Base-by-base conservation (phyloP, 129 eudicot genomes). In the Tanacetum coccineum region DNA sequence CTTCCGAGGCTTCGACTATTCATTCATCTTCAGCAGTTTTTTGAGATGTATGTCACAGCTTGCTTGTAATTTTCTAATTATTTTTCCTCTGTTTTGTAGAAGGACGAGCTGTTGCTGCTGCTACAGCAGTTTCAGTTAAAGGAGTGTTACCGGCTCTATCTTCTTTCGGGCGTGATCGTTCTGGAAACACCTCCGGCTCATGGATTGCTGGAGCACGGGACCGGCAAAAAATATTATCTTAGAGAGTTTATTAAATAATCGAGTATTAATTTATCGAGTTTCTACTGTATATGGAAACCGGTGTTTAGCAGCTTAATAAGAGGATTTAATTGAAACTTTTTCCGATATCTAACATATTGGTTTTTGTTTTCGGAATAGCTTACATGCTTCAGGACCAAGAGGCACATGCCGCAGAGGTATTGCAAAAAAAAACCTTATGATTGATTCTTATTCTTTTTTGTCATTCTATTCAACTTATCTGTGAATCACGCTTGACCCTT, bases 381-480 rank as follows among this genome's bases (percentile, higher is more conserved):
- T 86, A 87, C 82, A 86, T 89, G 95, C 87, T 94, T 71, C 90
- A 82, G 63, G 97, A 94, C 49, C 90, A 89, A 75, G 99, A 89
- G 77, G 99, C 90, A 55, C 75, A 81, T 71, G 99, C 99, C 42
- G 87, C 93, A 15, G 79, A 81, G 97, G 99, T 89, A 84, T 67
- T 42, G 44, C 11, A 49, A 13, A 4, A 30, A 28, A 28, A 3
- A 4, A 28, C 3, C 3, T n/a, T n/a, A n/a, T n/a, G 25, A 22
- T 22, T 0, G 6, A 6, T 6, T 0, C 40, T 32, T 32, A 8
- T 7, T 55, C 32, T 55, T 55, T 57, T 2, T 25, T 58, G 8
- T 39, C 42, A 13, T 14, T 11, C 9, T 20, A 13, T 49, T 50
- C 9, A 6, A 4, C 40, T 18, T 50, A 28, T 17, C 0, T 36